Evolutionary conservation across 2,329 filamentous ascomycete species (phyloP).

Genomic region (Orbilia blumenaviensis): DNA sequence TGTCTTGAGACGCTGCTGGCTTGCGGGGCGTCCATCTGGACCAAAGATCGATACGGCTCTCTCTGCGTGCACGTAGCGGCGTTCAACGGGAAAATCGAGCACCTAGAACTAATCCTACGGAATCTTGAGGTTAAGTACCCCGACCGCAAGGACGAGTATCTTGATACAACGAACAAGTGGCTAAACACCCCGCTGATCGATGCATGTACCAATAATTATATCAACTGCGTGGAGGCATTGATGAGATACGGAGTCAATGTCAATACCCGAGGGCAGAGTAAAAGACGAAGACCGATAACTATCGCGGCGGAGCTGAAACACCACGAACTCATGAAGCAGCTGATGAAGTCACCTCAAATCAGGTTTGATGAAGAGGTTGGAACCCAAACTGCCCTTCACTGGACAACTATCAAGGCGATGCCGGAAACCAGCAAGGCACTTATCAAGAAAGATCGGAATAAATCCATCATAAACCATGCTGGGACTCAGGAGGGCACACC

Average conservation of each 20-base stretch:
- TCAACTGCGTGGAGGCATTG: constrained; percentile 16
- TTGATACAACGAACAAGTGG: constrained; percentile 22
- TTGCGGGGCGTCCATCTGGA: constrained; percentile 32
- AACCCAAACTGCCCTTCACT: neutral
- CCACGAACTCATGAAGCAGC: constrained; percentile 26
- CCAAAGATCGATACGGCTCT: constrained; percentile 11
- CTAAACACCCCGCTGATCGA: constrained; percentile 13
- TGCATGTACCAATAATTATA: neutral
- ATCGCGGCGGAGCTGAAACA: constrained; percentile 9
- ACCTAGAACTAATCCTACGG: constrained; percentile 25
- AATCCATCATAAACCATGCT: constrained; percentile 18
- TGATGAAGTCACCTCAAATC: constrained; percentile 44
- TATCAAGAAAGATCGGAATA: constrained; percentile 29
- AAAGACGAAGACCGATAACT: constrained; percentile 21
- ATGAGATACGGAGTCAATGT: constrained; percentile 38
- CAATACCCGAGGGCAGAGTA: constrained; percentile 16
- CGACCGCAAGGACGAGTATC: constrained; percentile 29
- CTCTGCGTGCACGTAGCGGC: constrained; percentile 11
- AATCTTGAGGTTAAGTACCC: constrained; percentile 38
- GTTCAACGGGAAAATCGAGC: constrained; percentile 21
- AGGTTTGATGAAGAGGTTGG: constrained; percentile 19
- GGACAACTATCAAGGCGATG: constrained; percentile 9
- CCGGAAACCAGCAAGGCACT: constrained; percentile 21
- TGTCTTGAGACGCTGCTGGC: constrained; percentile 23
- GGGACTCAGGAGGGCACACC: constrained; percentile 16